These are phyloP conservation scores for Silene uniflora DNA, from an alignment of 148 eudicot species.

Conservation along the genomic window DNA sequence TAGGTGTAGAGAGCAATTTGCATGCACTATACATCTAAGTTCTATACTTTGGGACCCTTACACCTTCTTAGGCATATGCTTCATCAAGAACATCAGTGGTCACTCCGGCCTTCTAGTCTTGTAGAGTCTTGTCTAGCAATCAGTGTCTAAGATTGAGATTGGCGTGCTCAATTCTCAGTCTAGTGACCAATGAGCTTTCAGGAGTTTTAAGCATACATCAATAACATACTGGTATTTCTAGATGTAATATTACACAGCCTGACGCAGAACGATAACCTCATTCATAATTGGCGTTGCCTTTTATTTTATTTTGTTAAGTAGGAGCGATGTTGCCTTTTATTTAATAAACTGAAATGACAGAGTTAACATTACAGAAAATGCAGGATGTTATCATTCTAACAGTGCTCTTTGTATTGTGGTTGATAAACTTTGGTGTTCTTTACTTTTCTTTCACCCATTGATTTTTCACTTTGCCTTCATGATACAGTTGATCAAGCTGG, in stretches of 20 bases:
- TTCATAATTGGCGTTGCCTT: background rate
- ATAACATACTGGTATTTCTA: background rate
- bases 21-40: background rate
- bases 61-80: too few species aligned
- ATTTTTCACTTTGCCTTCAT: constrained; percentile 10
- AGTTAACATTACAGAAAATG: background rate
- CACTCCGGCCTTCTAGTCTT: too few species aligned
- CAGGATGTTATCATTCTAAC: background rate
- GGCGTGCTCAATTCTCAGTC: background rate
- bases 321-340: too few species aligned
- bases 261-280: background rate
- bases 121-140: background rate
- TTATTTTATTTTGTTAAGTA: background rate
- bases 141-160: background rate
- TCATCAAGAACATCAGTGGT: too few species aligned
- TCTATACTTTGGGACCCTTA: background rate
- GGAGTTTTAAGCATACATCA: background rate
- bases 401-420: background rate
- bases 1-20: background rate
- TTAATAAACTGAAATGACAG: background rate
- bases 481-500: constrained; percentile 70
- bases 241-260: background rate
- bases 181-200: background rate
- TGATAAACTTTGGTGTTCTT: background rate
- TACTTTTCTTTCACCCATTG: background rate